These are phyloP conservation scores for Myriosclerotinia duriaeana DNA, from an alignment of 2,329 filamentous ascomycete species.

Conservation along the genomic window DNA sequence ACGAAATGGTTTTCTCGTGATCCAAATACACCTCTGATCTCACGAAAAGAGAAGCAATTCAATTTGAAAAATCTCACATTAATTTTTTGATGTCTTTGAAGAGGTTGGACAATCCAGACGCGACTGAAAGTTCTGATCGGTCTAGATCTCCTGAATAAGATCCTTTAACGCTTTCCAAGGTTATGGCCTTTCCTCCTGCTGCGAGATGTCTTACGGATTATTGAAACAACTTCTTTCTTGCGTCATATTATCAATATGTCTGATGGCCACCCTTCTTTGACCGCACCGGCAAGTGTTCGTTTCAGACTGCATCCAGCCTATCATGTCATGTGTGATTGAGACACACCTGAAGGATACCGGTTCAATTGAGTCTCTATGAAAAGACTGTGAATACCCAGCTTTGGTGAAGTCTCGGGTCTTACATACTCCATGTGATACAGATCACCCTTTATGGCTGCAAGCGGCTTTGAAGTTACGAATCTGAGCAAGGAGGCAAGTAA, in stretches of 20 bases:
- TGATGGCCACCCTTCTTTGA: background rate
- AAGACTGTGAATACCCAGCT: background rate
- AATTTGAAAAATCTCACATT: background rate
- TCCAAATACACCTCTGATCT: background rate
- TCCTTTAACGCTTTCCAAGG: background rate
- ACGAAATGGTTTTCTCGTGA: background rate
- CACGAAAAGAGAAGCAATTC: background rate
- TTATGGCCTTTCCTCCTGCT: background rate
- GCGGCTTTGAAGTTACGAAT: background rate
- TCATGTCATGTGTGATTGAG: background rate
- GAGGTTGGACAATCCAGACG: background rate
- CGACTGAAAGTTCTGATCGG: conserved; percentile 3
- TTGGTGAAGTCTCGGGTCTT: conserved; percentile 13
- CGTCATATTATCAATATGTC: background rate
- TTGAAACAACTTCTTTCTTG: background rate
- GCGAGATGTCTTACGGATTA: conserved; percentile 11
- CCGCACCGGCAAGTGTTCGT: background rate
- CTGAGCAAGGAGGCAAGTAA: background rate
- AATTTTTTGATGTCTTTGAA: background rate
- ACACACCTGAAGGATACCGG: background rate
- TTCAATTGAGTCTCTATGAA: background rate
- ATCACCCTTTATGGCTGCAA: background rate
- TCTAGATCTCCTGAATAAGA: background rate
- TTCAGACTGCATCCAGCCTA: background rate
- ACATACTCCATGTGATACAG: background rate